Conservation (phyloP, 2,329 filamentous ascomycete genomes). For the Rosellinia necatrix region DNA sequence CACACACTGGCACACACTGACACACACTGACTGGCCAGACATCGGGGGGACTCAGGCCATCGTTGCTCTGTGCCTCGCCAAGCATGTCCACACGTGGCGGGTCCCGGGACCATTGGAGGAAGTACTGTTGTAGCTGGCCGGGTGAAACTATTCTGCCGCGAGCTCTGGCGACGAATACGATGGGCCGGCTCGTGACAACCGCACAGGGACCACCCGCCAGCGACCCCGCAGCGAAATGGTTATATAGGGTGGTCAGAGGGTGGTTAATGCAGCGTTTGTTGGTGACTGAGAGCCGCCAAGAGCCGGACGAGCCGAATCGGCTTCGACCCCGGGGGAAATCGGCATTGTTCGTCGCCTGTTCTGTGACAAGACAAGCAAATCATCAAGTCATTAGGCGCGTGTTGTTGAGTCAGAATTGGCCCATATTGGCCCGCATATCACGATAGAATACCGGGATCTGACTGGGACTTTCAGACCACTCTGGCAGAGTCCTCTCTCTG, state of each 20-base stretch:
- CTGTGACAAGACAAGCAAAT: too few species aligned
- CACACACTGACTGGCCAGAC: constrained; percentile 19
- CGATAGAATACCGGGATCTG: neutral
- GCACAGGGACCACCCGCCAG: too few species aligned
- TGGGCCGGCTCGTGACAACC: constrained; percentile 11
- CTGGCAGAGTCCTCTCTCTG: neutral
- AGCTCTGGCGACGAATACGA: constrained; percentile 13
- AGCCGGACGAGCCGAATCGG: constrained; percentile 16
- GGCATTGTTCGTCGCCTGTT: neutral
- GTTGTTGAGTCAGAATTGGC: neutral
- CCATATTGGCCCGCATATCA: neutral
- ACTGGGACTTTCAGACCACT: neutral
- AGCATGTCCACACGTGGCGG: constrained; percentile 27
- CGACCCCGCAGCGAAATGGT: constrained; percentile 14
- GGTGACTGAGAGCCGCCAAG: constrained; percentile 14
- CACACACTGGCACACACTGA: too few species aligned
- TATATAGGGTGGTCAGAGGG: constrained; percentile 16
- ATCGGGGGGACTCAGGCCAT: constrained; percentile 21
- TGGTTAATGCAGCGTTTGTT: constrained; percentile 16
- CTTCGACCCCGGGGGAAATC: constrained; percentile 6
- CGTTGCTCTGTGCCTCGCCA: constrained; percentile 13
- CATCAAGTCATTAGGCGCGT: constrained; percentile 1
- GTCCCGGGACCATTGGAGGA: constrained; percentile 22
- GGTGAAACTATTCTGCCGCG: constrained; percentile 13
- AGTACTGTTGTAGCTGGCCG: constrained; percentile 3